Conservation (phyloP, 371 early-diverging fungal species). For the Mucor velutinosus region DNA sequence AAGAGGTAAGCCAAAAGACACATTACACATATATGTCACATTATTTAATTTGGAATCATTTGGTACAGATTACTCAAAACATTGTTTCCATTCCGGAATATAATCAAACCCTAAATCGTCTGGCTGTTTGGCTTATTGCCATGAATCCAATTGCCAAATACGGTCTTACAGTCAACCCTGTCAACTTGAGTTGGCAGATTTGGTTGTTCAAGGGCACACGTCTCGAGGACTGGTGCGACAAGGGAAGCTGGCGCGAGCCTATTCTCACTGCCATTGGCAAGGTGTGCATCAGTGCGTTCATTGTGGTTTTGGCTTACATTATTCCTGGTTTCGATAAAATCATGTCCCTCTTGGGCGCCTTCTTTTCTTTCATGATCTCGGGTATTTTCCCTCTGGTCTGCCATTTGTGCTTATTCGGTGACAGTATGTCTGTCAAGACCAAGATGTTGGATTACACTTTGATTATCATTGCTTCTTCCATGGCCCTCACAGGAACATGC, state of each 20-base stretch:
- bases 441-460: slow-evolving; percentile 23
- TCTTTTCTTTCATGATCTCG: slow-evolving; percentile 61
- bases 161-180: slow-evolving; percentile 64
- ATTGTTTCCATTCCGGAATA: slow-evolving; percentile 63
- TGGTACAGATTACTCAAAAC: slow-evolving; percentile 68
- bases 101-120: slow-evolving; percentile 50
- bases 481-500: slow-evolving; percentile 39
- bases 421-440: slow-evolving; percentile 17
- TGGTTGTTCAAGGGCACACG: slow-evolving; percentile 25
- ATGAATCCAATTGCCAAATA: slow-evolving; percentile 76
- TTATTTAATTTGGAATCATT: not conserved
- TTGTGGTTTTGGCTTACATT: slow-evolving; percentile 51
- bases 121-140: slow-evolving; percentile 65
- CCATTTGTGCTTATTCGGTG: slow-evolving; percentile 43
- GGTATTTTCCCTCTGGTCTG: slow-evolving; percentile 63
- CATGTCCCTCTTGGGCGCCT: slow-evolving; percentile 65
- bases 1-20: slow-evolving; percentile 49
- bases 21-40: not conserved
- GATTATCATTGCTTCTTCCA: slow-evolving; percentile 21
- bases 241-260: slow-evolving; percentile 29
- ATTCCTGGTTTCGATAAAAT: slow-evolving; percentile 64
- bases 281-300: slow-evolving; percentile 33
- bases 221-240: slow-evolving; percentile 25
- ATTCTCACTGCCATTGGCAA: slow-evolving; percentile 23
- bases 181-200: slow-evolving; percentile 58